A percentile compares a stretch with the other conserved stretches of the same genome.
These are phyloP conservation scores for Russula olivacea DNA, from an alignment of 768 basidiomycete species.

Conservation along the genomic window DNA sequence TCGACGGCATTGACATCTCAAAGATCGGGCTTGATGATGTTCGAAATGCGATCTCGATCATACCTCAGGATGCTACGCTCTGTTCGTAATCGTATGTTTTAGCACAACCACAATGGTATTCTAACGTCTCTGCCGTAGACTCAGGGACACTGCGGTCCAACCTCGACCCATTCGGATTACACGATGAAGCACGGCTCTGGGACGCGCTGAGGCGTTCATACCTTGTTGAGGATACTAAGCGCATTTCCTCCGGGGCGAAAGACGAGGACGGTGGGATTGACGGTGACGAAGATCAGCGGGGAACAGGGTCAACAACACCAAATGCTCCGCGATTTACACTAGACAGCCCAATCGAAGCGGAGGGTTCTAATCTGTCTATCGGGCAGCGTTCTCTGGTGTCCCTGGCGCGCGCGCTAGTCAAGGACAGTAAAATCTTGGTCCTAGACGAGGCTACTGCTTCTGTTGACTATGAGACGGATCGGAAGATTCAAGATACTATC, in stretches of 20 bases:
- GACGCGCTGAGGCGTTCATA: slow-evolving; percentile 83
- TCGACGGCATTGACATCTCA: slow-evolving; percentile 83
- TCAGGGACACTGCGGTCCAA: slow-evolving; percentile 81
- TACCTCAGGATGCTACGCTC: slow-evolving; percentile 68
- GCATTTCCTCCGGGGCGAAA: slow-evolving; percentile 27
- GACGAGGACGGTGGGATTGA: slow-evolving; percentile 32
- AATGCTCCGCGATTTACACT: slow-evolving; percentile 56
- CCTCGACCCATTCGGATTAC: slow-evolving; percentile 80
- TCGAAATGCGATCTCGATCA: slow-evolving; percentile 63
- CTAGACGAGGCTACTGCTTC: slow-evolving; percentile 93
- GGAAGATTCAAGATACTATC: slow-evolving; percentile 89
- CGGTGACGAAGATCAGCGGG: slow-evolving; percentile 37
- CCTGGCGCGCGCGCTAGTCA: slow-evolving; percentile 83
- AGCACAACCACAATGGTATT: slow-evolving; percentile 31
- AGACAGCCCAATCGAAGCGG: slow-evolving; percentile 79
- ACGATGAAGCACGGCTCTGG: slow-evolving; percentile 79
- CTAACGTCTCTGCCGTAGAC: slow-evolving; percentile 38
- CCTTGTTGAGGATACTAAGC: slow-evolving; percentile 53
- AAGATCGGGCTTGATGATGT: slow-evolving; percentile 72
- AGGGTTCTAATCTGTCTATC: slow-evolving; percentile 79
- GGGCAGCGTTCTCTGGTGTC: slow-evolving; percentile 81
- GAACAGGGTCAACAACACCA: slow-evolving; percentile 28
- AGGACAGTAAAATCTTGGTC: slow-evolving; percentile 76
- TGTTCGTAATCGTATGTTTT: slow-evolving; percentile 38
- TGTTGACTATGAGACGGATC: slow-evolving; percentile 85